These are phyloP conservation scores for Debaryomyces hansenii DNA, from an alignment of 805 yeast species.

Conservation along the genomic window DNA sequence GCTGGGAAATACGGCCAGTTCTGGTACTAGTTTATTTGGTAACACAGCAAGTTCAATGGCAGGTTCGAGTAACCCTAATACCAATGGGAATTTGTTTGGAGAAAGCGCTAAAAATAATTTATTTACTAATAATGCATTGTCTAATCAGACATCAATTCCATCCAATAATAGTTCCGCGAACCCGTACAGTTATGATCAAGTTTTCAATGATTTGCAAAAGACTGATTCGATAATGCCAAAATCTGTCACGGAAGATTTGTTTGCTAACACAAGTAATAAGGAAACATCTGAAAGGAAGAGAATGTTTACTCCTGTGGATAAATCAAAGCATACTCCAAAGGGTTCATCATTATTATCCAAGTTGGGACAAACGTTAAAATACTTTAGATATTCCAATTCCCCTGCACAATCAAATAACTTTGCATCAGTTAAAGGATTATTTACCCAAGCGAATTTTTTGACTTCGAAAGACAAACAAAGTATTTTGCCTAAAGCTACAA, in stretches of 20 bases:
- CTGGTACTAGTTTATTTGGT: slow-evolving; percentile 10
- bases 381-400: slow-evolving; percentile 23
- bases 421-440: slow-evolving; percentile 28
- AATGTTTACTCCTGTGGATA: slow-evolving; percentile 15
- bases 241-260: slow-evolving; percentile 30
- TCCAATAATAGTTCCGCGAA: slow-evolving; percentile 11
- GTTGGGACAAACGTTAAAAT: slow-evolving; percentile 35
- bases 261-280: slow-evolving; percentile 12
- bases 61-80: neutral
- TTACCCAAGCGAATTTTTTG: slow-evolving; percentile 26
- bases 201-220: slow-evolving; percentile 20
- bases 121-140: neutral
- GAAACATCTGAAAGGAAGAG: slow-evolving; percentile 15
- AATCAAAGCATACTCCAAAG: slow-evolving; percentile 7
- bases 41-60: neutral
- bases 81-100: neutral
- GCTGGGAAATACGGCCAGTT: neutral
- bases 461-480: slow-evolving; percentile 7
- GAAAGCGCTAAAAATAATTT: neutral
- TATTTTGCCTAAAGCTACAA: slow-evolving; percentile 6
- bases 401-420: slow-evolving; percentile 4
- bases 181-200: slow-evolving; percentile 30
- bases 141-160: neutral
- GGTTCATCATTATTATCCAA: slow-evolving; percentile 29
- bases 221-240: slow-evolving; percentile 27